A percentile compares a stretch with the other conserved stretches of the same genome.
phyloP scores from a whole-genome alignment of 371 early-diverging fungal genomes.

The Apophysomyces elegans region DNA sequence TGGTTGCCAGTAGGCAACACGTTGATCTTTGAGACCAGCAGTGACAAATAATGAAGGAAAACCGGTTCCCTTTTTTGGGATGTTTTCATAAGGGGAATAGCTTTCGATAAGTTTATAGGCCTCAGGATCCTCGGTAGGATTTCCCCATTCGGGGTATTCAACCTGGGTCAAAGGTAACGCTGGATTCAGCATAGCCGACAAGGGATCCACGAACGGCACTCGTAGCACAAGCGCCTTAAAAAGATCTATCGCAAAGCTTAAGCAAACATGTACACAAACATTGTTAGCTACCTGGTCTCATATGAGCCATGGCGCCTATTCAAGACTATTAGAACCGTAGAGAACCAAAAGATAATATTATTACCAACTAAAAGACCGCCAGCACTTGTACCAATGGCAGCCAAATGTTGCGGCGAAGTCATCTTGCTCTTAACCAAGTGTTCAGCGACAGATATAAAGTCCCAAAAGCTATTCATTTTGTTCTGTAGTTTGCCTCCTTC shows the following conservation, averaged over 20 bases:
- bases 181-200: constrained; percentile 79
- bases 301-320: constrained; percentile 69
- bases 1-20: constrained; percentile 81
- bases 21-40: constrained; percentile 76
- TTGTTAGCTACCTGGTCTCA: constrained; percentile 52
- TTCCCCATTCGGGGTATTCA: constrained; percentile 89
- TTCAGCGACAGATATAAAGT: constrained; percentile 72
- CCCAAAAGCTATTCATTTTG: constrained; percentile 75
- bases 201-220: constrained; percentile 89
- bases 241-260: constrained; percentile 47
- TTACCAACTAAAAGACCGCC: constrained; percentile 76
- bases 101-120: constrained; percentile 64
- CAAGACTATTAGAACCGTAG: constrained; percentile 2
- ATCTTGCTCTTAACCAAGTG: constrained; percentile 58
- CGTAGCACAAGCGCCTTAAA: constrained; percentile 79
- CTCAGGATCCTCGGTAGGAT: constrained; percentile 57
- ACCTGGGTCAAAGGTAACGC: constrained; percentile 76
- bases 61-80: constrained; percentile 30
- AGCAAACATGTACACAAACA: constrained; percentile 4
- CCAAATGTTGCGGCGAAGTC: constrained; percentile 54
- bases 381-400: constrained; percentile 78
- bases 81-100: constrained; percentile 85
- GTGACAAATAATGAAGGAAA: constrained; percentile 75
- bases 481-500: constrained; percentile 66
- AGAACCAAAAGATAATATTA: constrained; percentile 5